Conservation (phyloP, 495 filamentous ascomycete genomes). For the Podospora pseudoanserina region DNA sequence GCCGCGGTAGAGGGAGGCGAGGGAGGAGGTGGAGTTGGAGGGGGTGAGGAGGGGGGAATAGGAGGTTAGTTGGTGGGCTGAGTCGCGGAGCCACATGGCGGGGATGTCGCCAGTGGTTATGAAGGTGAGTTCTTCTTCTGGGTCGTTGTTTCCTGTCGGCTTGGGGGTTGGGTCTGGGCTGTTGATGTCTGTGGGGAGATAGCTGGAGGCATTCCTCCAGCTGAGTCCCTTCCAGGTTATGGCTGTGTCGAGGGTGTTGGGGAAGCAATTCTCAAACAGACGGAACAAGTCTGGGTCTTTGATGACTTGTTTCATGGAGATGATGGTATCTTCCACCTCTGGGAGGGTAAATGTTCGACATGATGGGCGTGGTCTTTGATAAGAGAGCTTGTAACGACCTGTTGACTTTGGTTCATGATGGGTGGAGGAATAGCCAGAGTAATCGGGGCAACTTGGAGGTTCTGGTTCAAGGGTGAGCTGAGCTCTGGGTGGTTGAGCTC, state of each 20-base stretch:
- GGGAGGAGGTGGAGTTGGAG: conserved; percentile 39
- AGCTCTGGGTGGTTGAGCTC: neutral
- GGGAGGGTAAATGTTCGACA: conserved; percentile 60
- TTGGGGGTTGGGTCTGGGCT: neutral
- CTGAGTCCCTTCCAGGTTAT: conserved; percentile 60
- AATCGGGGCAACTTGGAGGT: conserved; percentile 47
- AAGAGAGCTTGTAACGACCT: conserved; percentile 49
- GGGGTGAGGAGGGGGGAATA: conserved; percentile 56
- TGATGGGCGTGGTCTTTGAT: conserved; percentile 49
- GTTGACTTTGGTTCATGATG: conserved; percentile 44
- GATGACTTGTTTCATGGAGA: conserved; percentile 47
- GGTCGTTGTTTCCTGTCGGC: conserved; percentile 26
- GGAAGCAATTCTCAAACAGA: conserved; percentile 62
- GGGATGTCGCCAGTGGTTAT: conserved; percentile 63
- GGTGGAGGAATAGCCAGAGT: conserved; percentile 46
- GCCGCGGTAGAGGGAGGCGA: conserved; percentile 60
- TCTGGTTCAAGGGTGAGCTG: neutral
- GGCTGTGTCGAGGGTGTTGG: conserved; percentile 67
- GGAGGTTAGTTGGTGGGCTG: conserved; percentile 62
- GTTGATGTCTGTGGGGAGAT: neutral
- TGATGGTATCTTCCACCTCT: conserved; percentile 51
- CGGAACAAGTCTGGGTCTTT: conserved; percentile 62
- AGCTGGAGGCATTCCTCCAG: conserved; percentile 9
- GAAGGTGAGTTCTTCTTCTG: conserved; percentile 46
- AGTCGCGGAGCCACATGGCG: conserved; percentile 70